A percentile compares a stretch with the other conserved stretches of the same genome.
These are phyloP conservation scores for Suhomyces faveliae DNA, from an alignment of 805 yeast species.

Conservation along the genomic window DNA sequence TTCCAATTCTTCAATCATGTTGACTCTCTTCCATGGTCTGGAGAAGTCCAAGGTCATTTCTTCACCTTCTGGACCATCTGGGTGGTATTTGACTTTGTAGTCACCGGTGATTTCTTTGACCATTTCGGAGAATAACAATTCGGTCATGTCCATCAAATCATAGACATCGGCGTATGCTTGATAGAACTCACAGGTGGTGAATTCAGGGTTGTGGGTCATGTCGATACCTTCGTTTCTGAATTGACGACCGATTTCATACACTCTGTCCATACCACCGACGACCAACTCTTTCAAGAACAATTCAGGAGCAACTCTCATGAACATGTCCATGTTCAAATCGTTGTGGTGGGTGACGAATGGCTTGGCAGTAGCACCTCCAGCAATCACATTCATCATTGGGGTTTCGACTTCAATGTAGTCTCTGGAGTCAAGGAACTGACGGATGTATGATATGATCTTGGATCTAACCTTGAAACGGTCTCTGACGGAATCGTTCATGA, in stretches of 20 bases:
- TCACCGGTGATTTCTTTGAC: slow-evolving; percentile 92
- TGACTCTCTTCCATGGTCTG: slow-evolving; percentile 98
- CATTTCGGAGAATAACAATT: slow-evolving; percentile 91
- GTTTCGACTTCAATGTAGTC: slow-evolving; percentile 95
- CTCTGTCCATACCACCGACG: slow-evolving; percentile 98
- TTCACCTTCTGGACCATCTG: slow-evolving; percentile 87
- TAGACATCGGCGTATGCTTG: slow-evolving; percentile 97
- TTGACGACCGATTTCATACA: slow-evolving; percentile 97
- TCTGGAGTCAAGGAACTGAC: slow-evolving; percentile 82
- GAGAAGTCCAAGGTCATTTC: slow-evolving; percentile 79
- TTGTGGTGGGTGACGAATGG: slow-evolving; percentile 97
- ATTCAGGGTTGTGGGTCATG: slow-evolving; percentile 98
- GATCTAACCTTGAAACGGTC: slow-evolving; percentile 86
- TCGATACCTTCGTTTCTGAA: slow-evolving; percentile 99
- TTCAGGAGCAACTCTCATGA: slow-evolving; percentile 98
- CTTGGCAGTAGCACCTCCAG: slow-evolving; percentile 99
- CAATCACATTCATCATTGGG: slow-evolving; percentile 97
- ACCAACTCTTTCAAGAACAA: slow-evolving; percentile 93
- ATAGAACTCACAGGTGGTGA: slow-evolving; percentile 97
- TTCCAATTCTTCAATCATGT: slow-evolving; percentile 96
- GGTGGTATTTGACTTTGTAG: slow-evolving; percentile 84
- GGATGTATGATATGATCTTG: slow-evolving; percentile 82
- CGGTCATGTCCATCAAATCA: slow-evolving; percentile 94
- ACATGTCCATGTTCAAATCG: slow-evolving; percentile 93
- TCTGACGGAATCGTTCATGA: slow-evolving; percentile 86